phyloP scores from a whole-genome alignment of 768 basidiomycete species.

The Suillus fuscotomentosus region DNA sequence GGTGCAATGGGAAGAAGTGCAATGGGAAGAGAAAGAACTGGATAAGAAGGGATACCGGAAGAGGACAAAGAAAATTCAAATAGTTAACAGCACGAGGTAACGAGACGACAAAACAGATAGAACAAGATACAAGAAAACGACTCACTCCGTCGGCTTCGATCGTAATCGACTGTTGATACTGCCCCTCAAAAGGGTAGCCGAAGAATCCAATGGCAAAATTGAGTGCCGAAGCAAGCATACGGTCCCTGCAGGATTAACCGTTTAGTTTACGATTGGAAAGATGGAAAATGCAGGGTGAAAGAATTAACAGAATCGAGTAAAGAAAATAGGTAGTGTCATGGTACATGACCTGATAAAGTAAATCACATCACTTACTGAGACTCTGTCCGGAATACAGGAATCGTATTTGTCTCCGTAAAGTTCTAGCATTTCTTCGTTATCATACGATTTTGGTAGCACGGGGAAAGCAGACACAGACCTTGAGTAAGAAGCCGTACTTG shows the following conservation, averaged over 20 bases:
- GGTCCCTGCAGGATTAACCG: constrained; percentile 46
- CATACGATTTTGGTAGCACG: background rate
- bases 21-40: background rate
- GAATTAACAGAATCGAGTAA: background rate
- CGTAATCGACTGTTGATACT: constrained; percentile 77
- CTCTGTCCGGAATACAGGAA: constrained; percentile 81
- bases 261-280: background rate
- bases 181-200: constrained; percentile 65
- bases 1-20: background rate
- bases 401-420: constrained; percentile 55
- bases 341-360: background rate
- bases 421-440: constrained; percentile 36
- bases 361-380: constrained; percentile 49
- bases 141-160: constrained; percentile 63
- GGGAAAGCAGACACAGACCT: constrained; percentile 33
- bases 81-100: no score
- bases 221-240: constrained; percentile 64
- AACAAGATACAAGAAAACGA: constrained; percentile 14
- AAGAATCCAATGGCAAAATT: constrained; percentile 78
- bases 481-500: constrained; percentile 77
- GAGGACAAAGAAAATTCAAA: constrained; percentile 15
- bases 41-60: background rate
- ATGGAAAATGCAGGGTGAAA: background rate
- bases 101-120: constrained; percentile 8
- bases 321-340: background rate